These are phyloP conservation scores for Tillandsia leiboldiana DNA, from an alignment of 176 grass and related monocot species.

Conservation along the genomic window DNA sequence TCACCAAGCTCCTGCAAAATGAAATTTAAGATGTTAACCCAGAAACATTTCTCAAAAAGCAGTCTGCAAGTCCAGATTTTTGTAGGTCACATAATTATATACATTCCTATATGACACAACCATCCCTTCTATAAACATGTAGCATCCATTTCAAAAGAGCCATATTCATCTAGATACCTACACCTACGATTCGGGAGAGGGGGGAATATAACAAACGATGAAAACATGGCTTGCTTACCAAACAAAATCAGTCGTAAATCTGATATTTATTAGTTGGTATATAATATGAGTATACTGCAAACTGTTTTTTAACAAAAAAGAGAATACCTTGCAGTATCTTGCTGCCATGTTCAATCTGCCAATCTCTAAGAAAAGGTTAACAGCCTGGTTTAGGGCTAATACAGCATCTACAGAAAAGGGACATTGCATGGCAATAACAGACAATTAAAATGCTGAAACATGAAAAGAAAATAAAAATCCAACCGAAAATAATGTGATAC, in stretches of 20 bases:
- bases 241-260: background rate
- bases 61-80: background rate
- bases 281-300: background rate
- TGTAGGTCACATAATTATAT: background rate
- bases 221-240: no score
- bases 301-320: background rate
- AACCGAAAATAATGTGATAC: background rate
- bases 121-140: background rate
- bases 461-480: background rate
- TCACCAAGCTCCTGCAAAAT: conserved; percentile 82
- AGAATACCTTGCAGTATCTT: conserved; percentile 90
- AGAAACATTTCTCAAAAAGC: background rate
- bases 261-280: background rate
- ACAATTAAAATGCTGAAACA: background rate
- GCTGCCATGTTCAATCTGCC: conserved; percentile 97
- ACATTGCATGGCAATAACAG: background rate
- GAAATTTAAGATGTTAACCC: background rate
- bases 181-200: background rate
- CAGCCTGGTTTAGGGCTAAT: conserved; percentile 65
- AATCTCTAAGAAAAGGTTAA: conserved; percentile 93
- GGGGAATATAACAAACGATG: no score
- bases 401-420: conserved; percentile 58
- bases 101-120: background rate
- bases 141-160: background rate
- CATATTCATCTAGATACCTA: background rate